Evolutionary conservation across 345 rosid species (phyloP).

Genomic region (Hibiscus trionum): DNA sequence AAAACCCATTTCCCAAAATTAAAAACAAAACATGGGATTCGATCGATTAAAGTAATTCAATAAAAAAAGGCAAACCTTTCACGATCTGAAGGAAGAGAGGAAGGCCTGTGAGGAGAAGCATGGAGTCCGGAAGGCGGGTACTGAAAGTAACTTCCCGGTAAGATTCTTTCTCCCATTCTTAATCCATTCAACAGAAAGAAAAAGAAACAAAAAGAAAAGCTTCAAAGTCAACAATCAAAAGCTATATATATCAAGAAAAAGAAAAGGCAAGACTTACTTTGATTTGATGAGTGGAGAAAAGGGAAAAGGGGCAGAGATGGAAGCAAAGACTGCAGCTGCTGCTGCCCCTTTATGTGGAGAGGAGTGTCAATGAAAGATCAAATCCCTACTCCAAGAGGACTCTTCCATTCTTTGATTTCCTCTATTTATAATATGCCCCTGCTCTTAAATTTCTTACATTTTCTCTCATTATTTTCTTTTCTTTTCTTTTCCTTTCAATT

Average conservation of each 20-base stretch:
- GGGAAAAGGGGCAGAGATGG: constrained; percentile 11
- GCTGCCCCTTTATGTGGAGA: constrained; percentile 6
- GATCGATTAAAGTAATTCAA: neutral
- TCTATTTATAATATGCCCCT: constrained; percentile 5
- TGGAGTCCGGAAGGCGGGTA: constrained; percentile 66
- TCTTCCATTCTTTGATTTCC: constrained; percentile 18
- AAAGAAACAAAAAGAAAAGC: neutral
- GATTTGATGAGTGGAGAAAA: neutral
- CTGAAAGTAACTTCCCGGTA: constrained; percentile 77
- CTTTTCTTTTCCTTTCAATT: neutral
- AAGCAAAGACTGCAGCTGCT: constrained; percentile 9
- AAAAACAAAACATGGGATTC: neutral
- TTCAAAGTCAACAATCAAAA: constrained; percentile 14
- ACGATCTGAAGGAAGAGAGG: constrained; percentile 63
- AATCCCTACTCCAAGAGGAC: constrained; percentile 34
- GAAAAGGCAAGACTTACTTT: neutral
- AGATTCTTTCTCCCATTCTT: constrained; percentile 84
- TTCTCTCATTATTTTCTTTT: neutral
- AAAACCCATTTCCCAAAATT: neutral
- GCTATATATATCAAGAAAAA: neutral
- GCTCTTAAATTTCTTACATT: neutral
- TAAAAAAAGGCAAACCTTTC: constrained; percentile 25
- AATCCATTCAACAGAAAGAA: neutral
- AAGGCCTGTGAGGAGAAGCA: constrained; percentile 80
- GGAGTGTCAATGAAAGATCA: constrained; percentile 8